Evolutionary conservation across 2,329 filamentous ascomycete species (phyloP), one percentile per base, ranked within the genome.

Genomic region (Celoporthe dispersa): DNA sequence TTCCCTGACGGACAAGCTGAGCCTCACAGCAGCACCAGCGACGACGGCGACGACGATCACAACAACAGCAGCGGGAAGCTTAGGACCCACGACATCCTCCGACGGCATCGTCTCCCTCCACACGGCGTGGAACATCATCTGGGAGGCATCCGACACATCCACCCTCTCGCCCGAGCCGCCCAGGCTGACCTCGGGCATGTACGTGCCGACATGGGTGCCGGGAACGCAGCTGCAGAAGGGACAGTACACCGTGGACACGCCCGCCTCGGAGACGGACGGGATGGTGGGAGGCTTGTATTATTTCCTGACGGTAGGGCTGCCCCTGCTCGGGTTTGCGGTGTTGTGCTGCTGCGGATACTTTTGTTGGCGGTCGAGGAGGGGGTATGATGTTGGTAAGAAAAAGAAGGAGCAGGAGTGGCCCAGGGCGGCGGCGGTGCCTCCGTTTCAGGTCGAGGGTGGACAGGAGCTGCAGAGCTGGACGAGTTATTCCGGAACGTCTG

Each of bases 131-230:
- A 37, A 60, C 19, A 25, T 37, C 31, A 37, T 37, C 31, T 60
- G 57, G 57, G 33, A n/a, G 11, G 57, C 57, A 9, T 35, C 57
- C 57, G 57, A 60, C 9, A 60, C 25, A 25, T 22, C 57, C 16
- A 60, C 19, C 8, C 33, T 60, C 31, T n/a, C 57, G 2, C 33
- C 57, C 33, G 19, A 25, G 57, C 57, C 57, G 31, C 57, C 57
- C 19, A 60, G 12, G 57, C 57, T 60, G 31, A 60, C 57, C 8
- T 60, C 57, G 19, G 57, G 57, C 57, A 60, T 37, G 57, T 22
- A 60, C 33, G 57, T 60, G 57, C 57, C 57, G 33, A 37, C 57
- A n/a, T 37, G 33, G 33, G 57, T 60, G 33, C 57, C 57, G 7
- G 57, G 57, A 19, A 60, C 57, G 22, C 19, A 60, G 57, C 57